These are phyloP conservation scores for Trichoderma cornu-damae DNA, from an alignment of 2,329 filamentous ascomycete genomes.

Conservation along the genomic window DNA sequence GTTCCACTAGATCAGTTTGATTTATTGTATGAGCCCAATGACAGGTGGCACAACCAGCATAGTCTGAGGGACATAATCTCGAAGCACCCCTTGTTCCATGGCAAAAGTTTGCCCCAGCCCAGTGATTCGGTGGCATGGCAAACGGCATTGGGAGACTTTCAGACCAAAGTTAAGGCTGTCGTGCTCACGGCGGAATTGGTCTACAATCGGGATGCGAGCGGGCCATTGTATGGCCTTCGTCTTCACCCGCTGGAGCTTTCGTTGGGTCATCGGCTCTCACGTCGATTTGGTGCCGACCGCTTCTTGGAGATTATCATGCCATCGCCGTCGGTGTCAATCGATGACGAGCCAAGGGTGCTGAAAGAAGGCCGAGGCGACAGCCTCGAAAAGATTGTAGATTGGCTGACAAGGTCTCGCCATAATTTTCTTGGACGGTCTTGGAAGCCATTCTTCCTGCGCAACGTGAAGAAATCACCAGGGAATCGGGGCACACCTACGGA, in stretches of 20 bases:
- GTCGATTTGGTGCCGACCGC: constrained; percentile 54
- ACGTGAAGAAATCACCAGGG: constrained; percentile 33
- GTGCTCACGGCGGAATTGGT: constrained; percentile 41
- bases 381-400: constrained; percentile 29
- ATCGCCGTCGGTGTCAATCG: constrained; percentile 29
- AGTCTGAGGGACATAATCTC: constrained; percentile 40
- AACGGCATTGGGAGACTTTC: constrained; percentile 37
- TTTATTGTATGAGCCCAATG: constrained; percentile 32
- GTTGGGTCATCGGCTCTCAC: constrained; percentile 45
- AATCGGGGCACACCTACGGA: constrained; percentile 21
- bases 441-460: constrained; percentile 43
- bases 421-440: constrained; percentile 44
- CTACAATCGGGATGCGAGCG: constrained; percentile 32
- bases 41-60: constrained; percentile 41
- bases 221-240: constrained; percentile 42
- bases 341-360: constrained; percentile 26
- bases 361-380: constrained; percentile 30
- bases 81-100: constrained; percentile 37
- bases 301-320: constrained; percentile 54
- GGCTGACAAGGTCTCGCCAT: constrained; percentile 33
- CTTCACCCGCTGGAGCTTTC: constrained; percentile 48
- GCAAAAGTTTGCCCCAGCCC: constrained; percentile 45
- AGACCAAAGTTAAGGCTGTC: constrained; percentile 35
- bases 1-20: constrained; percentile 36
- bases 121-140: constrained; percentile 44